Evolutionary conservation across 441 rosid genomes (phyloP).

Genomic region (Monsonia emarginata): DNA sequence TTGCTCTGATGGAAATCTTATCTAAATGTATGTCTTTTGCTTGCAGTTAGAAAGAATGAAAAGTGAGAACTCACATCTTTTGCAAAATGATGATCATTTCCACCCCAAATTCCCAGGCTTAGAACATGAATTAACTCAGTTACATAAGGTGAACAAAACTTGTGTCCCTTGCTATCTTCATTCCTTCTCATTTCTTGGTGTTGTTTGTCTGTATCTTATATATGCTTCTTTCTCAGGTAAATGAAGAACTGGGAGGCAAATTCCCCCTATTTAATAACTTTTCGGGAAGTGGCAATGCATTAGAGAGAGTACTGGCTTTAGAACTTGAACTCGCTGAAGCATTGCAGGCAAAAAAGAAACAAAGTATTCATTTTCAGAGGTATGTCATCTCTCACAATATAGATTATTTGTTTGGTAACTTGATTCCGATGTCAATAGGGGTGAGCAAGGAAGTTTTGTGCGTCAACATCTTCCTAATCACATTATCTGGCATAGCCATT

Average conservation of each 20-base stretch:
- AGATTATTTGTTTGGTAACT: constrained; percentile 5
- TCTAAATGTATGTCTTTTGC: constrained; percentile 9
- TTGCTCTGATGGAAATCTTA: constrained; percentile 10
- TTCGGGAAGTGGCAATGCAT: constrained; percentile 52
- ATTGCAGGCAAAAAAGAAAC: constrained; percentile 61
- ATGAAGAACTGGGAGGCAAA: constrained; percentile 68
- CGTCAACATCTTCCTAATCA: background rate
- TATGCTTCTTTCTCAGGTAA: constrained; percentile 45
- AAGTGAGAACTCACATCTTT: constrained; percentile 61
- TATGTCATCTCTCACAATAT: constrained; percentile 19
- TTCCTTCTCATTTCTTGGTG: constrained; percentile 5
- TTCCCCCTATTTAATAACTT: constrained; percentile 56
- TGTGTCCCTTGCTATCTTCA: constrained; percentile 2
- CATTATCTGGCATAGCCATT: background rate
- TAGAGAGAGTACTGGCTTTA: constrained; percentile 84
- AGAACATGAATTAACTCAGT: constrained; percentile 51
- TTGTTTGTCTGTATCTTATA: constrained; percentile 9
- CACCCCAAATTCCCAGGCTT: constrained; percentile 54
- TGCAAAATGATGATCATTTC: constrained; percentile 38
- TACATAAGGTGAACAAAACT: constrained; percentile 51
- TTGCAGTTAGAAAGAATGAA: constrained; percentile 87
- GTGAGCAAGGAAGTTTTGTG: background rate
- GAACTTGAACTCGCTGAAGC: constrained; percentile 91
- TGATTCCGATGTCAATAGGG: background rate
- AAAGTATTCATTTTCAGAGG: constrained; percentile 72